These are phyloP conservation scores for Suillus americanus DNA, from an alignment of 768 basidiomycete species.

Conservation along the genomic window DNA sequence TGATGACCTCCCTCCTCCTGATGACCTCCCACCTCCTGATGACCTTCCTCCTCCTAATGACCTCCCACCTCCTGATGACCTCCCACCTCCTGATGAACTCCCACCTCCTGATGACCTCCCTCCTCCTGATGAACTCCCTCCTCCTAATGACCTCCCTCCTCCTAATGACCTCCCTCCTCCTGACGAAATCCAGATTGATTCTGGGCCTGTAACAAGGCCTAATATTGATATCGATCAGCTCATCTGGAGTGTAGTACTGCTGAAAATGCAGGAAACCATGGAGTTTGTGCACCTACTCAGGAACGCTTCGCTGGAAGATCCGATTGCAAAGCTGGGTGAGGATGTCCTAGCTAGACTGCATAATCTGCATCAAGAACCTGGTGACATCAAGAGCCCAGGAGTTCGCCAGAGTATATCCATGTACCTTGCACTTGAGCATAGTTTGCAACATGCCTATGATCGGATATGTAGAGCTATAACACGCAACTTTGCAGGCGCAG, in stretches of 20 bases:
- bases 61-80: not conserved
- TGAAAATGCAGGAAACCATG: constrained; percentile 3
- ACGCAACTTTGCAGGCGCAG: not conserved
- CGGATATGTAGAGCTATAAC: not conserved
- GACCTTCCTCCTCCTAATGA: too few relatives aligned
- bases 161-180: not conserved
- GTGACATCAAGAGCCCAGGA: constrained; percentile 18
- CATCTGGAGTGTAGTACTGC: not conserved
- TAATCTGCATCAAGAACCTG: constrained; percentile 19
- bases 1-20: not conserved
- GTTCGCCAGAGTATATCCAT: constrained; percentile 2
- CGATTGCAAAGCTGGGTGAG: constrained; percentile 15
- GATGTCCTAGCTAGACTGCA: constrained; percentile 21
- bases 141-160: not conserved
- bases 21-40: not conserved
- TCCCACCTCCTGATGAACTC: not conserved
- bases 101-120: too few relatives aligned
- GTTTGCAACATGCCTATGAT: not conserved
- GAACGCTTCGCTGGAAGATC: constrained; percentile 11
- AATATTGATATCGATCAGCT: not conserved
- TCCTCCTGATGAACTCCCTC: not conserved
- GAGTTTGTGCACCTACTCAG: constrained; percentile 12
- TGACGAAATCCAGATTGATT: not conserved
- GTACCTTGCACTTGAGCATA: not conserved
- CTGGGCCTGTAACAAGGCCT: not conserved